Percentiles rank a stretch among this genome's conserved stretches.
phyloP scores from a whole-genome alignment of 495 filamentous ascomycete species.

The Aspergillus mulundensis region DNA sequence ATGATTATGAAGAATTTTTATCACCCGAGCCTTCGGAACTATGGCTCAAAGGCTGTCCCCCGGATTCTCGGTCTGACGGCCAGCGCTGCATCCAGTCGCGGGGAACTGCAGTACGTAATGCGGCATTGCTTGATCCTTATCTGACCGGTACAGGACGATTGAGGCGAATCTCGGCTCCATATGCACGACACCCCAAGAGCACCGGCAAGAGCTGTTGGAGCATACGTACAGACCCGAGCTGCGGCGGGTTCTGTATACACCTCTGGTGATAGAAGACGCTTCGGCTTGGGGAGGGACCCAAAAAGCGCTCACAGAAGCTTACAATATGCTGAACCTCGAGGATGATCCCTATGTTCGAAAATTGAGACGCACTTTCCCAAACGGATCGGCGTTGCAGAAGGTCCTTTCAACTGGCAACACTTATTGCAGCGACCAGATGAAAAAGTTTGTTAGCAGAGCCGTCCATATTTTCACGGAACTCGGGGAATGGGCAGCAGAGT shows the following conservation, averaged over 20 bases:
- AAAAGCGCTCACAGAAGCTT: conserved; percentile 19
- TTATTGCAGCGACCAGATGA: conserved; percentile 60
- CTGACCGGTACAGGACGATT: conserved; percentile 44
- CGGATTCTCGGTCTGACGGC: conserved; percentile 81
- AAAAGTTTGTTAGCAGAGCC: conserved; percentile 43
- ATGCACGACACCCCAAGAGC: conserved; percentile 64
- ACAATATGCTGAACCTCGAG: conserved; percentile 41
- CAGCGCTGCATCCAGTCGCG: conserved; percentile 52
- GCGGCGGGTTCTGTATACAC: conserved; percentile 45
- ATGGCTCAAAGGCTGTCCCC: conserved; percentile 48
- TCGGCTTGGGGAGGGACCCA: conserved; percentile 16
- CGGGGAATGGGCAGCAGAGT: conserved; percentile 71
- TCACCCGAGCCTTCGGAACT: conserved; percentile 39
- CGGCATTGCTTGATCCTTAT: not conserved
- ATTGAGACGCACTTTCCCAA: conserved; percentile 36
- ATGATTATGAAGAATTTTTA: conserved; percentile 80
- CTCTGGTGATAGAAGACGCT: not conserved
- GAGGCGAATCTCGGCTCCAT: conserved; percentile 74
- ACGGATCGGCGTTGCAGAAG: conserved; percentile 38
- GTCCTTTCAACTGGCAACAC: conserved; percentile 53
- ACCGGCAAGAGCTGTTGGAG: conserved; percentile 65
- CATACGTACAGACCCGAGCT: conserved; percentile 66
- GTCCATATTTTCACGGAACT: conserved; percentile 55
- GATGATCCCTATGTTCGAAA: conserved; percentile 68
- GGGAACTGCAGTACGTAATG: conserved; percentile 30